Evolutionary conservation across 1,284 basidiomycete genomes (phyloP), one percentile per base, ranked within the genome.

Genomic region (Cutaneotrichosporon sp.): DNA sequence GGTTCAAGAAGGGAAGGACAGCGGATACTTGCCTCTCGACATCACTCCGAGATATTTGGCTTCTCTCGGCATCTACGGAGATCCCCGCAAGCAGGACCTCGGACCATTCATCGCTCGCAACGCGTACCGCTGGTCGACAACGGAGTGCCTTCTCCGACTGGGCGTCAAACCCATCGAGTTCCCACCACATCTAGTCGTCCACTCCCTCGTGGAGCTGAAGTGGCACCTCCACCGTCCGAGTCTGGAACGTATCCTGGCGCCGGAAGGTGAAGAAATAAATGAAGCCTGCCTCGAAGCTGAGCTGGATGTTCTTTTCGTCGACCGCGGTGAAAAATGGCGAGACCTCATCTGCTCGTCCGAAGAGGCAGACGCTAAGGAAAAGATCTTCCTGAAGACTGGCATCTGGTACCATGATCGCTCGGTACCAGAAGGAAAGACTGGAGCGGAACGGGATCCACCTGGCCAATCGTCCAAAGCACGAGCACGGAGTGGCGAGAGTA

Each of bases 141-240:
- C 61, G 3, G 66, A 67, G 45, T 43, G 48, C 29, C 51, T 70
- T 0, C 53, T 70, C 1, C 56, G 68, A 9, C 57, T 59, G 1
- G 68, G 68, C 8, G 49, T 70, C 19, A 49, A 50, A 12, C 64
- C 65, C 1, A 42, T 33, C 19, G 62, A 70, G 48, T 55, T 70
- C 20, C 68, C 68, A 2, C 17, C 43, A 0, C 61, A 65, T 34
- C 49, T 51, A 35, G 59, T 70, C 5, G 57, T 62, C 3, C 60
- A 66, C 54, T 68, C 68, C 2, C 26, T 66, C 5, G 20, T 52
- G 25, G 38, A 42, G 20, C 45, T 62, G 9, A 12, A 51, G 4
- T 22, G 45, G 2, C 31, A 60, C 14, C 48, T 62, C 14, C 32
- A 52, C 12, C 37, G 38, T 14, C 47, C 51, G n/a, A 4, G 5